A percentile compares a stretch with the other conserved stretches of the same genome.
Evolutionary conservation across 2,329 filamentous ascomycete genomes (phyloP).

Genomic region (Neonectria hederae): DNA sequence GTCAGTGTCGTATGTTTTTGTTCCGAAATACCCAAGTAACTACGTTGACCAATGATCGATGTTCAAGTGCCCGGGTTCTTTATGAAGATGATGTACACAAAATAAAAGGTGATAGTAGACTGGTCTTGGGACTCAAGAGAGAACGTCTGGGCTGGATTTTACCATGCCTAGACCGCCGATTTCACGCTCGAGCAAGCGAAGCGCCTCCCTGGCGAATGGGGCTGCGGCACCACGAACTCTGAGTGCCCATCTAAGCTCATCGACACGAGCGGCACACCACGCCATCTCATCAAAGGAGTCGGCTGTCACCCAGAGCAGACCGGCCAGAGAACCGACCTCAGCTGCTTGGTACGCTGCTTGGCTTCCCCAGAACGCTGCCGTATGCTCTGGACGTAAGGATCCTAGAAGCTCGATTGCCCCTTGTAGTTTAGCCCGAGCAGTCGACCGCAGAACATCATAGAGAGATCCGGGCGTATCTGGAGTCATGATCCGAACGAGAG

Average conservation of each 20-base stretch:
- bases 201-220: slow-evolving; percentile 51
- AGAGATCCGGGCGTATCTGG: slow-evolving; percentile 44
- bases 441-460: slow-evolving; percentile 47
- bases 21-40: neutral
- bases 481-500: slow-evolving; percentile 56
- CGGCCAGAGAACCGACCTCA: slow-evolving; percentile 53
- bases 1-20: neutral
- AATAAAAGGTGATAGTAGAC: neutral
- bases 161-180: slow-evolving; percentile 44
- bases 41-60: neutral
- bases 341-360: slow-evolving; percentile 55
- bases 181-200: slow-evolving; percentile 51
- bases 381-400: slow-evolving; percentile 55
- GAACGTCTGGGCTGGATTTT: slow-evolving; percentile 28
- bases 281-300: slow-evolving; percentile 50
- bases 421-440: slow-evolving; percentile 52
- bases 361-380: slow-evolving; percentile 58
- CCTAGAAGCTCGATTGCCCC: slow-evolving; percentile 53
- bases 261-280: slow-evolving; percentile 51
- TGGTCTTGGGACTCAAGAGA: slow-evolving; percentile 13
- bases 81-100: too few species aligned
- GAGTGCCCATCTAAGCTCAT: slow-evolving; percentile 54
- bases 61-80: neutral
- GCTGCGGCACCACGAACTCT: slow-evolving; percentile 51
- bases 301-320: slow-evolving; percentile 53